Percentiles rank a stretch among this genome's conserved stretches.
phyloP scores from a whole-genome alignment of 2,329 filamentous ascomycete species.

The Coniochaeta hoffmannii region DNA sequence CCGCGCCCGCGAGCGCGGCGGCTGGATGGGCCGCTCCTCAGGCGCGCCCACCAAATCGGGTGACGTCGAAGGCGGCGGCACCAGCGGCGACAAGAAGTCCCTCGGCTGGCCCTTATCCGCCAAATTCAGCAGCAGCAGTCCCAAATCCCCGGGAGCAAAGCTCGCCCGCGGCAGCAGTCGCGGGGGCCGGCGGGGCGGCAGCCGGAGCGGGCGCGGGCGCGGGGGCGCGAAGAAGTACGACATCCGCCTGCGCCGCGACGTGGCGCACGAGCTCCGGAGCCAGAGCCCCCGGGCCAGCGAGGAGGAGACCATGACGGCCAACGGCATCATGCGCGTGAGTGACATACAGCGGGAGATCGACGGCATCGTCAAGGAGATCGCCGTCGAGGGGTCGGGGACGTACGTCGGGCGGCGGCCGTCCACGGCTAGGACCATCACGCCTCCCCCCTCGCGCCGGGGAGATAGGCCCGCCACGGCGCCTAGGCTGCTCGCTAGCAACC shows the following conservation, averaged over 20 bases:
- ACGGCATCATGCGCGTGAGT: slow-evolving; percentile 25
- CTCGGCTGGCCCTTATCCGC: slow-evolving; percentile 7
- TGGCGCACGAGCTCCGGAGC: slow-evolving; percentile 19
- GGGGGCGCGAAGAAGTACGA: slow-evolving; percentile 13
- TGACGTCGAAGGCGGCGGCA: slow-evolving; percentile 10
- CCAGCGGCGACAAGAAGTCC: slow-evolving; percentile 10
- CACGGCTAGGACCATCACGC: slow-evolving; percentile 10
- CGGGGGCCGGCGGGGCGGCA: slow-evolving; percentile 10
- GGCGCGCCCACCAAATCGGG: slow-evolving; percentile 9
- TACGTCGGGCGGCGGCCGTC: slow-evolving; percentile 5
- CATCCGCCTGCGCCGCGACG: slow-evolving; percentile 13
- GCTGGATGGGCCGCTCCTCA: slow-evolving; percentile 22
- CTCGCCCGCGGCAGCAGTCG: slow-evolving; percentile 24
- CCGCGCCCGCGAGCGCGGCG: slow-evolving; percentile 17
- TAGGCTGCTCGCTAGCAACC: not conserved
- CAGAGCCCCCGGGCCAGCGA: slow-evolving; percentile 23
- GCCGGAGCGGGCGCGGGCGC: slow-evolving; percentile 12
- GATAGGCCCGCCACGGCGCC: not conserved
- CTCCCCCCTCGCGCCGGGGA: slow-evolving; percentile 11
- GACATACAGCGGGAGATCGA: slow-evolving; percentile 23
- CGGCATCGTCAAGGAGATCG: slow-evolving; percentile 19
- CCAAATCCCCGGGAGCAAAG: slow-evolving; percentile 1
- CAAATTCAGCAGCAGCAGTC: not conserved
- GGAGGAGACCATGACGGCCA: slow-evolving; percentile 26
- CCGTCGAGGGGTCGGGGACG: slow-evolving; percentile 12